Conservation (phyloP, 805 yeast genomes). For the Hanseniaspora mollemarum region DNA sequence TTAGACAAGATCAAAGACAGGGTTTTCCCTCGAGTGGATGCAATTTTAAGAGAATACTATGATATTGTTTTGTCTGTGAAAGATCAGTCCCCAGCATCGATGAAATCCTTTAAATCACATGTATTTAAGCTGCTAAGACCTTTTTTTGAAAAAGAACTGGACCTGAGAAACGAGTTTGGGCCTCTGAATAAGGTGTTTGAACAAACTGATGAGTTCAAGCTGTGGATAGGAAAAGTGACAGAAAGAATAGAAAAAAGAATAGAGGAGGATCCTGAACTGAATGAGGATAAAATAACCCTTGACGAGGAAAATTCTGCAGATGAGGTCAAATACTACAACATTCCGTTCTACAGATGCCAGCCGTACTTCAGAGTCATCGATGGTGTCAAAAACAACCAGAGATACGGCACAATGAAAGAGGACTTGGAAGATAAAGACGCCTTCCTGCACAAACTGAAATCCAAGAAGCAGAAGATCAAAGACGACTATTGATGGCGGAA, state of each 20-base stretch:
- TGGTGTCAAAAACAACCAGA: slow-evolving; percentile 50
- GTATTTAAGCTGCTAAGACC: slow-evolving; percentile 75
- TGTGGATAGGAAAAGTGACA: slow-evolving; percentile 57
- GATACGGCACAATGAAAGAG: slow-evolving; percentile 26
- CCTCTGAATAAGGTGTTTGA: slow-evolving; percentile 20
- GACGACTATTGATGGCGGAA: slow-evolving; percentile 1
- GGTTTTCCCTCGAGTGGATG: slow-evolving; percentile 78
- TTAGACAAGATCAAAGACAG: slow-evolving; percentile 40
- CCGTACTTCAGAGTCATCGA: slow-evolving; percentile 86
- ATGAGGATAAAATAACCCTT: slow-evolving; percentile 20
- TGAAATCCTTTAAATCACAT: slow-evolving; percentile 80
- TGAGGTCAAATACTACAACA: slow-evolving; percentile 42
- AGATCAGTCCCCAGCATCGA: slow-evolving; percentile 48
- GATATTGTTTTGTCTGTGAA: slow-evolving; percentile 52
- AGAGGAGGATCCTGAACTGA: slow-evolving; percentile 44
- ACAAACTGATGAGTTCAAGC: slow-evolving; percentile 37
- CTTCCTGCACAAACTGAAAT: slow-evolving; percentile 7
- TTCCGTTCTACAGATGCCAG: slow-evolving; percentile 95
- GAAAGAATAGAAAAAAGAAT: slow-evolving; percentile 48
- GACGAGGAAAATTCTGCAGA: slow-evolving; percentile 9
- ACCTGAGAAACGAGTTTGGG: slow-evolving; percentile 65
- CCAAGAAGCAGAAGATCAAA: slow-evolving; percentile 14
- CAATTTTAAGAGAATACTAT: slow-evolving; percentile 71
- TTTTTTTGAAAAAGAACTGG: slow-evolving; percentile 67
- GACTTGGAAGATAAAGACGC: slow-evolving; percentile 20